A percentile compares a stretch with the other conserved stretches of the same genome.
phyloP scores from a whole-genome alignment of 2,329 filamentous ascomycete genomes.

The Aspergillus fischeri region DNA sequence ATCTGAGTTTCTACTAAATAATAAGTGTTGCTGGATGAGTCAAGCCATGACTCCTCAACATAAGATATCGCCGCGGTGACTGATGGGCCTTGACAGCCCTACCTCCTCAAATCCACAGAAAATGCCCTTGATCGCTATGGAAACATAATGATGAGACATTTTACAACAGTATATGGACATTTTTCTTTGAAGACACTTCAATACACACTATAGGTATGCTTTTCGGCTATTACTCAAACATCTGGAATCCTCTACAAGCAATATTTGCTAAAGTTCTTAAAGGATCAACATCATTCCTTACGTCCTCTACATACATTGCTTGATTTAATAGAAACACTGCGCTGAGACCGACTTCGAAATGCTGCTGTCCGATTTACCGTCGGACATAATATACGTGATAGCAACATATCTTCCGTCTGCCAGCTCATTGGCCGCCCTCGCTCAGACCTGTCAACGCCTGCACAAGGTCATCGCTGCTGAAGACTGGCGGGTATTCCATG shows the following conservation, averaged over 20 bases:
- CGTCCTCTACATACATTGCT: neutral
- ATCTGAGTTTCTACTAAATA: neutral
- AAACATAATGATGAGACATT: neutral
- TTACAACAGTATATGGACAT: neutral
- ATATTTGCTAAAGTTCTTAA: neutral
- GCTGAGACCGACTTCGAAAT: neutral
- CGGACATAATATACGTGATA: conserved; percentile 43
- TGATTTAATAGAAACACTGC: neutral
- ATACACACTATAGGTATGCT: neutral
- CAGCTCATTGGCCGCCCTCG: conserved; percentile 42
- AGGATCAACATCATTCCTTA: neutral
- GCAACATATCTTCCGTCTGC: conserved; percentile 43
- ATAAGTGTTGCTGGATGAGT: conserved; percentile 1
- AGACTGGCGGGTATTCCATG: conserved; percentile 45
- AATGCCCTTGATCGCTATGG: neutral
- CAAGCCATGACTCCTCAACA: conserved; percentile 5
- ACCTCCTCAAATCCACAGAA: neutral
- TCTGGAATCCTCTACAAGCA: neutral
- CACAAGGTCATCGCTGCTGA: conserved; percentile 44
- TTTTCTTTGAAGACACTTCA: neutral
- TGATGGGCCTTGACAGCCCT: conserved; percentile 1
- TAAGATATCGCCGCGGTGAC: conserved; percentile 1
- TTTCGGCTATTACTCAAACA: neutral
- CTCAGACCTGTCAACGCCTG: conserved; percentile 44
- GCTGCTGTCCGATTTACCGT: conserved; percentile 36